Conservation (phyloP, 345 rosid species). For the Bruguiera parviflora region DNA sequence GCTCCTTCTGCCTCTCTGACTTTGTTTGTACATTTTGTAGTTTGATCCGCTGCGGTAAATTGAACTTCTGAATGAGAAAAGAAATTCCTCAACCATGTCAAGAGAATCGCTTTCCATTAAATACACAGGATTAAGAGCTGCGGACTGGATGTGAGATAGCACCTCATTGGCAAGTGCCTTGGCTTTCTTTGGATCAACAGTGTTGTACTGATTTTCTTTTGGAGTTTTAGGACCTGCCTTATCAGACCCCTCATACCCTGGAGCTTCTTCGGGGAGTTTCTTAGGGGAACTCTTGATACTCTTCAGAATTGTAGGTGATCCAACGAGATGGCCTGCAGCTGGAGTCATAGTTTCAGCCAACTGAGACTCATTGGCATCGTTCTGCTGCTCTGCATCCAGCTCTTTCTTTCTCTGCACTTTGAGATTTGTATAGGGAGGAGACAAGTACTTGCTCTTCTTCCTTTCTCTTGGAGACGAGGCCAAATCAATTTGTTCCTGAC, state of each 20-base stretch:
- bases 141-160: conserved; percentile 42
- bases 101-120: conserved; percentile 30
- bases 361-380: conserved; percentile 24
- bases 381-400: conserved; percentile 30
- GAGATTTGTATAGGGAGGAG: conserved; percentile 66
- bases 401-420: conserved; percentile 33
- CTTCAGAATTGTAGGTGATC: conserved; percentile 15
- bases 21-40: conserved; percentile 24
- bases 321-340: conserved; percentile 25
- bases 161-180: conserved; percentile 48
- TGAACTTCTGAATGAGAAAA: conserved; percentile 61
- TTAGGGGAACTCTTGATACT: conserved; percentile 16
- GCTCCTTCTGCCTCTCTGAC: conserved; percentile 35
- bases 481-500: conserved; percentile 28
- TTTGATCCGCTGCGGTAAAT: conserved; percentile 39
- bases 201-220: conserved; percentile 30
- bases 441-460: conserved; percentile 83
- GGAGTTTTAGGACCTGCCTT: conserved; percentile 41
- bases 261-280: conserved; percentile 25
- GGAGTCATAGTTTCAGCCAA: conserved; percentile 31
- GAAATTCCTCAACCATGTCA: conserved; percentile 47
- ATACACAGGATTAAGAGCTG: conserved; percentile 49
- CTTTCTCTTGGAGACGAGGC: conserved; percentile 51
- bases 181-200: conserved; percentile 36
- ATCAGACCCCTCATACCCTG: conserved; percentile 29